Conservation (phyloP, 805 yeast genomes). For the Kuraishia hungarica region DNA sequence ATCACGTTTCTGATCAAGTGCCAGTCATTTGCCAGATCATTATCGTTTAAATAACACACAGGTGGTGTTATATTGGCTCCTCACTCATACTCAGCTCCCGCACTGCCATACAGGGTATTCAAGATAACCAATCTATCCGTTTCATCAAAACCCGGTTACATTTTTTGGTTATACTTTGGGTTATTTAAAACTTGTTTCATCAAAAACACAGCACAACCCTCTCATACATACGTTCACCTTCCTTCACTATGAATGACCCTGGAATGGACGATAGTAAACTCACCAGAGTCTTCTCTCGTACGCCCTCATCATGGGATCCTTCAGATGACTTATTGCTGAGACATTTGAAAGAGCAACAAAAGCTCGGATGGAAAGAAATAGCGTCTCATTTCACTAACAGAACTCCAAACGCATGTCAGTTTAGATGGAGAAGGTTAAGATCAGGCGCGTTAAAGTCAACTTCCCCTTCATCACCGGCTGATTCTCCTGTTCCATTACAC, state of each 20-base stretch:
- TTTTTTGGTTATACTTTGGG: no score
- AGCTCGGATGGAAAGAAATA: constrained; percentile 86
- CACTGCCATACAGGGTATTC: no score
- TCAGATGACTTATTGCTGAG: constrained; percentile 65
- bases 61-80: no score
- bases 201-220: no score
- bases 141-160: no score
- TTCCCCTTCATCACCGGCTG: constrained; percentile 9
- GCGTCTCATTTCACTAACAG: constrained; percentile 68
- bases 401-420: constrained; percentile 86
- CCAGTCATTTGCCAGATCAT: background rate
- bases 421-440: constrained; percentile 74
- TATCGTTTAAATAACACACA: background rate
- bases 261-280: background rate
- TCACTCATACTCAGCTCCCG: no score
- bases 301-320: constrained; percentile 58
- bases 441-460: constrained; percentile 28
- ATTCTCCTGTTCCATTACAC: constrained; percentile 5
- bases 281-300: constrained; percentile 4
- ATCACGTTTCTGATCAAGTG: no score
- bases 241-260: background rate
- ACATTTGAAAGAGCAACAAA: constrained; percentile 71
- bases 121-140: no score
- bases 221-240: no score
- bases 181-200: no score